Percentiles rank a stretch among this genome's conserved stretches.
These are phyloP conservation scores for Macrophomina phaseolina DNA, from an alignment of 2,329 filamentous ascomycete genomes.

Conservation along the genomic window DNA sequence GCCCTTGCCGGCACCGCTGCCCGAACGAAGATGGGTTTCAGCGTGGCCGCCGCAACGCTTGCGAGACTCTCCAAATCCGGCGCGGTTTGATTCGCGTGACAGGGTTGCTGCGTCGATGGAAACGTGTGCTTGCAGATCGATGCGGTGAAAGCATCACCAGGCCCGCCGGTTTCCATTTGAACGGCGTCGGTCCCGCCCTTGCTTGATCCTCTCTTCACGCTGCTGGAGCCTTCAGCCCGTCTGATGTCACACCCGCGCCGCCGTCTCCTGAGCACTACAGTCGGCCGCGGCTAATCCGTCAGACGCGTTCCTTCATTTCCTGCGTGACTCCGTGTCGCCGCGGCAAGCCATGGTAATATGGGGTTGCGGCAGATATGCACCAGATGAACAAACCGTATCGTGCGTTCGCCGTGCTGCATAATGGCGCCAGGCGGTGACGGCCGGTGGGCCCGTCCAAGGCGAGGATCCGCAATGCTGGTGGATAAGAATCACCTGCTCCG, in stretches of 20 bases:
- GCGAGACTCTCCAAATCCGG: conserved; percentile 16
- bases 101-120: conserved; percentile 23
- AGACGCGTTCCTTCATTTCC: conserved; percentile 26
- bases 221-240: conserved; percentile 1
- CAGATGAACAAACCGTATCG: conserved; percentile 11
- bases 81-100: conserved; percentile 9
- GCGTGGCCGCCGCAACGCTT: conserved; percentile 14
- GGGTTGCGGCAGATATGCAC: conserved; percentile 11
- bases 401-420: conserved; percentile 19
- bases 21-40: conserved; percentile 15
- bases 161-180: conserved; percentile 17
- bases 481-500: conserved; percentile 27
- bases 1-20: conserved; percentile 8
- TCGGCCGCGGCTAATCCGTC: conserved; percentile 6
- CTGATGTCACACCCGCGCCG: conserved; percentile 27
- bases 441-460: conserved; percentile 23
- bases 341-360: background rate
- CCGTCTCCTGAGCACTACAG: conserved; percentile 25
- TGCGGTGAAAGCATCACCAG: conserved; percentile 28
- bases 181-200: conserved; percentile 22
- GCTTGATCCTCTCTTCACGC: conserved; percentile 26
- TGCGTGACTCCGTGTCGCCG: conserved; percentile 15
- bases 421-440: conserved; percentile 25
- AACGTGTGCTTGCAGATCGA: conserved; percentile 28
- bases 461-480: conserved; percentile 24